Evolutionary conservation across 768 basidiomycete species (phyloP), one percentile per base, ranked within the genome.

Genomic region (Filobasidium wieringae): DNA sequence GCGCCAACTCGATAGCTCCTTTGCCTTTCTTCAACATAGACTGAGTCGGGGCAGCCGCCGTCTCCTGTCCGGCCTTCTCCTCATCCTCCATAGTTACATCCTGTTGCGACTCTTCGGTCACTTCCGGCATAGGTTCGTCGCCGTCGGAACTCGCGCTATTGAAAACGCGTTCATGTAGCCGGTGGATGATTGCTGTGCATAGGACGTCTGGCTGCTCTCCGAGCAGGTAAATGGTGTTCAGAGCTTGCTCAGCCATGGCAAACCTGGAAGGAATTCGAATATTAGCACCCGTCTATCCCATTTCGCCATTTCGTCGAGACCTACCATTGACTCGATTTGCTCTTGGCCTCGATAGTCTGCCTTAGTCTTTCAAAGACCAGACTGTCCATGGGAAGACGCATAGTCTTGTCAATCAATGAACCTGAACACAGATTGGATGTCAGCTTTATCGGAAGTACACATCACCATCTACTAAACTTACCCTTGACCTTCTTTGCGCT

Each of bases 401-500:
- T 78, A 1, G 83, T 85, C 66, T 88, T 90, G 77, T 95, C 88
- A 19, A 83, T 77, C 7, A 95, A 79, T 0, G 91, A 96, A 4
- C 92, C 88, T 88, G 57, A 1, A 45, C 5, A 47, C n/a, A 1
- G 3, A 34, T 26, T 1, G 51, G 32, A 12, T 22, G 17, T 51
- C 40, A 58, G 63, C 51, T 56, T 17, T 19, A 39, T 53, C 30
- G 27, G 19, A 29, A 31, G 24, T 27, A 6, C n/a, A 50, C 15
- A 5, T 33, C 15, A n/a, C 14, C 14, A 26, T 0, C 8, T 41
- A 19, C 51, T 29, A 37, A 7, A 57, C 73, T 54, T 55, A 84
- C 90, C 93, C 78, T 99, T 99, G 60, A 99, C 82, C 70, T 97
- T 99, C 78, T 99, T 99, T 29, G 83, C 87, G 64, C 87, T 92